Percentiles rank a stretch among this genome's conserved stretches.
Evolutionary conservation across 2,329 filamentous ascomycete species (phyloP).

Genomic region (Pestalotiopsis sp.): DNA sequence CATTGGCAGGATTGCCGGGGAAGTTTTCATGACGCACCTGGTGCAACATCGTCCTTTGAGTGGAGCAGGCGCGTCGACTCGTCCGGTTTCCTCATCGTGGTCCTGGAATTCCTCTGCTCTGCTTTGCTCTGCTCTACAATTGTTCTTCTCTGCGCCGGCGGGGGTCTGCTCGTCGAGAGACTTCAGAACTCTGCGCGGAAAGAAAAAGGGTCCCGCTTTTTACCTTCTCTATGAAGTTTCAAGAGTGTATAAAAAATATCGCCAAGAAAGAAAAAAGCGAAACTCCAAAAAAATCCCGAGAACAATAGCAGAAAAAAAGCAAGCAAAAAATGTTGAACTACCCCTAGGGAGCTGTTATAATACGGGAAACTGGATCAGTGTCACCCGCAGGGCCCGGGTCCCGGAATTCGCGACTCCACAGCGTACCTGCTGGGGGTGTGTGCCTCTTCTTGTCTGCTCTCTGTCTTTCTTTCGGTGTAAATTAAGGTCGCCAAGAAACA

Average conservation of each 20-base stretch:
- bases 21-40: neutral
- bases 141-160: neutral
- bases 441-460: no score
- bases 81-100: neutral
- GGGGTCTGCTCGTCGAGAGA: neutral
- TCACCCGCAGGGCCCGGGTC: neutral
- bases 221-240: no score
- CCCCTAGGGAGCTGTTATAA: neutral
- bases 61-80: slow-evolving; percentile 11
- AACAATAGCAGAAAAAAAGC: neutral
- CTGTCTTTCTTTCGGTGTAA: neutral
- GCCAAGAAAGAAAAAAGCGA: no score
- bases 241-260: no score
- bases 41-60: neutral
- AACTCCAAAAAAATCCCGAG: no score
- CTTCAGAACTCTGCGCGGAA: no score
- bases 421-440: no score
- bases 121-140: neutral
- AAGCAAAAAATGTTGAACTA: neutral
- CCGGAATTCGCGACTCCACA: neutral
- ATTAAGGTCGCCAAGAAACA: neutral
- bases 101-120: neutral
- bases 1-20: neutral
- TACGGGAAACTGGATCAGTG: neutral
- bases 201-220: no score